phyloP scores from a whole-genome alignment of 2,329 filamentous ascomycete species.

The Ascochyta rabiei region DNA sequence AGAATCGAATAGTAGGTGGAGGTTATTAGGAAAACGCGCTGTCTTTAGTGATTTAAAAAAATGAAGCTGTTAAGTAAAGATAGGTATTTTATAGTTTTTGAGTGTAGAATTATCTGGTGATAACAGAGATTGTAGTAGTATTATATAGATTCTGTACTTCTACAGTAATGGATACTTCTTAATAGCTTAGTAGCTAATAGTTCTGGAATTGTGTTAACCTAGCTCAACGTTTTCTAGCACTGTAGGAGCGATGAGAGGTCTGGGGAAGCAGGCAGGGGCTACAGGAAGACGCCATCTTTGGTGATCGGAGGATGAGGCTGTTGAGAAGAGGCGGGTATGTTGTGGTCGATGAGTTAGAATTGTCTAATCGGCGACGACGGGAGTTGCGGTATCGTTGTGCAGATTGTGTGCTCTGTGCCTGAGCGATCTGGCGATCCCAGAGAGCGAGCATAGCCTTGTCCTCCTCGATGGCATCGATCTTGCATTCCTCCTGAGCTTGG shows the following conservation, averaged over 20 bases:
- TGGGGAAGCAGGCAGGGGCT: neutral
- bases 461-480: neutral
- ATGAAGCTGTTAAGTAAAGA: no score
- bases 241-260: neutral
- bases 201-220: neutral
- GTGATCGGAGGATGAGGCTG: neutral
- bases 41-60: no score
- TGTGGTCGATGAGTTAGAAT: neutral
- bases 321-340: neutral
- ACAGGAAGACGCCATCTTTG: neutral
- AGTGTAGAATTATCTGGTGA: no score
- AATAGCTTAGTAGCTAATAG: neutral
- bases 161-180: neutral
- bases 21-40: no score
- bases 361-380: neutral
- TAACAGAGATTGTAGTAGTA: no score
- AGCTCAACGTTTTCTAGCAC: neutral
- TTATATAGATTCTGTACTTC: no score
- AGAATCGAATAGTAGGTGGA: no score
- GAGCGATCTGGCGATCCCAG: neutral
- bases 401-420: neutral
- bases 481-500: neutral
- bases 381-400: neutral
- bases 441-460: neutral
- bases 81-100: no score